Conservation (phyloP, 1,284 basidiomycete genomes). For the Fomitopsis pinicola region DNA sequence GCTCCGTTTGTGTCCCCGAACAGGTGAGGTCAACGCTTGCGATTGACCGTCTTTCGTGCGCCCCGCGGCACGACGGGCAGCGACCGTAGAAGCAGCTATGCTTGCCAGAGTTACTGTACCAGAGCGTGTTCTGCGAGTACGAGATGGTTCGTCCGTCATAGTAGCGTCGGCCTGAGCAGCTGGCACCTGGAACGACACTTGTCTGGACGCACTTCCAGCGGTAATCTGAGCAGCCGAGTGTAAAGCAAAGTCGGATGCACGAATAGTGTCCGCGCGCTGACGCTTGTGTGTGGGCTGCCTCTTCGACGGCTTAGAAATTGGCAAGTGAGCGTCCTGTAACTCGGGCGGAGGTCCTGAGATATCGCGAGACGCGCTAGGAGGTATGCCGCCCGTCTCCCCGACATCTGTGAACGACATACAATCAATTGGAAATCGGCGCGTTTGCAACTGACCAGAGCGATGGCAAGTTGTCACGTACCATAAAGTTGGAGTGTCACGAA, state of each 20-base stretch:
- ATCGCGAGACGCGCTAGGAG: not conserved
- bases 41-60: not conserved
- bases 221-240: conserved; percentile 5
- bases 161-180: not conserved
- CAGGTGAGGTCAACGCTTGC: not conserved
- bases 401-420: not conserved
- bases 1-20: conserved; percentile 11
- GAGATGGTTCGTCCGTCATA: not conserved
- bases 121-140: conserved; percentile 25
- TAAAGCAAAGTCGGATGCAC: conserved; percentile 38
- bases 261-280: conserved; percentile 44
- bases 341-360: not conserved
- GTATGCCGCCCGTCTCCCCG: not conserved
- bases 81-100: conserved; percentile 1
- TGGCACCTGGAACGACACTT: conserved; percentile 1
- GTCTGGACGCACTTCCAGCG: conserved; percentile 2
- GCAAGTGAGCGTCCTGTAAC: not conserved
- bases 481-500: conserved; percentile 27
- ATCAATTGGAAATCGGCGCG: not conserved
- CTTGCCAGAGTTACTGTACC: conserved; percentile 26
- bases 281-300: conserved; percentile 24
- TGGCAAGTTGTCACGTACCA: conserved; percentile 19
- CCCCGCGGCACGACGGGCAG: not conserved
- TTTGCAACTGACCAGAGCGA: not conserved
- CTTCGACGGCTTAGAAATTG: not conserved